Evolutionary conservation across 352 stramenopile species (phyloP).

Genomic region (Phytophthora aleatoria): DNA sequence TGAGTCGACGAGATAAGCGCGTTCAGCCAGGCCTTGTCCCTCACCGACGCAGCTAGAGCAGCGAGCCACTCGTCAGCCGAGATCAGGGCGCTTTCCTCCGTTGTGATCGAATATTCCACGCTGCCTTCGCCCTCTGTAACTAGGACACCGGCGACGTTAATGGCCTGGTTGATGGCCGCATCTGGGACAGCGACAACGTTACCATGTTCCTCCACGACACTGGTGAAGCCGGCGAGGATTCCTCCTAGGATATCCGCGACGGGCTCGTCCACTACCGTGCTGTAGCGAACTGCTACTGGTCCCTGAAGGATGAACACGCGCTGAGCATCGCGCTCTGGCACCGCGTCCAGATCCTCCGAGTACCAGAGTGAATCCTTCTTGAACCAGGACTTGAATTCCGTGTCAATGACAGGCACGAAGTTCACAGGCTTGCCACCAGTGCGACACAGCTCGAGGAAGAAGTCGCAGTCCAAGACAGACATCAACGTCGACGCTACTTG

Average conservation of each 20-base stretch:
- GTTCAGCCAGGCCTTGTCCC: constrained; percentile 56
- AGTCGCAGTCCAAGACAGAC: constrained; percentile 78
- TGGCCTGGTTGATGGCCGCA: constrained; percentile 9
- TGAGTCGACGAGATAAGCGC: constrained; percentile 57
- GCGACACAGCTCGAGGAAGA: constrained; percentile 84
- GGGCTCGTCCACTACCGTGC: constrained; percentile 72
- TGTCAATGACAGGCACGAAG: constrained; percentile 85
- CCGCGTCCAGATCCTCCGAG: constrained; percentile 86
- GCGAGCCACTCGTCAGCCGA: constrained; percentile 46
- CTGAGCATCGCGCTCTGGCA: constrained; percentile 76
- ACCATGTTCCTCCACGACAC: constrained; percentile 44
- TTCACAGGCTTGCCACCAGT: constrained; percentile 87
- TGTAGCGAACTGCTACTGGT: constrained; percentile 82
- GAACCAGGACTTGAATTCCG: constrained; percentile 86
- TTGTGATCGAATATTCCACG: constrained; percentile 38
- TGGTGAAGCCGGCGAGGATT: constrained; percentile 63
- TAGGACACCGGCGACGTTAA: constrained; percentile 30
- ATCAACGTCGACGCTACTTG: constrained; percentile 57
- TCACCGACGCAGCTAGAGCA: constrained; percentile 36
- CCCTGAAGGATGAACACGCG: constrained; percentile 87
- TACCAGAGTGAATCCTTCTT: constrained; percentile 93
- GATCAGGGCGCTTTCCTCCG: constrained; percentile 28
- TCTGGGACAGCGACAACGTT: constrained; percentile 1
- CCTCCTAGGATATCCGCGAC: constrained; percentile 75
- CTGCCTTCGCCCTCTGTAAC: constrained; percentile 30